Evolutionary conservation across 2,329 filamentous ascomycete species (phyloP).

Genomic region (Nothopassalora personata): DNA sequence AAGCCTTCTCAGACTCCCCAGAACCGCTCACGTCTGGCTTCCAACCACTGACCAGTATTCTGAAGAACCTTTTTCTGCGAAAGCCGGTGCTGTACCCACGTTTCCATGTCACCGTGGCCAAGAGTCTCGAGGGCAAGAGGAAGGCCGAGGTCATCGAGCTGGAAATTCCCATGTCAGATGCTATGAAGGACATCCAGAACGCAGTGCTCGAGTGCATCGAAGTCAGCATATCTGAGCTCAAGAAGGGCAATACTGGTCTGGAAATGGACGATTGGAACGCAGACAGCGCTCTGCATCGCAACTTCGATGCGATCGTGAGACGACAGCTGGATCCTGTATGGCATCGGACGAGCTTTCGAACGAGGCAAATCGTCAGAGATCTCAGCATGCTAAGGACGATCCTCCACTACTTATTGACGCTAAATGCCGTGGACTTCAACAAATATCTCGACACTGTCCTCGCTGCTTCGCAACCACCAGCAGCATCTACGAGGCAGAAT

Average conservation of each 20-base stretch:
- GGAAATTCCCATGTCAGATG: constrained; percentile 90
- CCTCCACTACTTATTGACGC: constrained; percentile 72
- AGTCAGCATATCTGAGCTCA: constrained; percentile 86
- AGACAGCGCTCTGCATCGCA: constrained; percentile 85
- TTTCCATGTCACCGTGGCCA: constrained; percentile 85
- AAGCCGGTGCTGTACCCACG: constrained; percentile 88
- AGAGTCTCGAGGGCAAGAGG: constrained; percentile 81
- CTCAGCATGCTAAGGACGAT: constrained; percentile 76
- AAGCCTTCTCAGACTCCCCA: constrained; percentile 90
- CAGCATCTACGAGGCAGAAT: constrained; percentile 78
- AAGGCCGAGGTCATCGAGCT: constrained; percentile 97
- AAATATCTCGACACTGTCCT: constrained; percentile 92
- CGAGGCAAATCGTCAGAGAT: constrained; percentile 88
- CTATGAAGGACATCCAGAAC: constrained; percentile 89
- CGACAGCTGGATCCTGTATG: constrained; percentile 92
- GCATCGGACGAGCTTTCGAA: constrained; percentile 94
- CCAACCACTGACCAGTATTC: constrained; percentile 79
- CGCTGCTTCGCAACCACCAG: constrained; percentile 80
- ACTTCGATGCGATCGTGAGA: constrained; percentile 83
- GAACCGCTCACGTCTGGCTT: constrained; percentile 88
- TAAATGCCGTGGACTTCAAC: constrained; percentile 86
- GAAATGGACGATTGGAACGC: constrained; percentile 97
- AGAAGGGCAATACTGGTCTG: constrained; percentile 82
- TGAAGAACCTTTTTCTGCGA: constrained; percentile 84
- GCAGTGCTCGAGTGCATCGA: constrained; percentile 95